phyloP scores from a whole-genome alignment of 306 rosid species.

The Vigna angularis region DNA sequence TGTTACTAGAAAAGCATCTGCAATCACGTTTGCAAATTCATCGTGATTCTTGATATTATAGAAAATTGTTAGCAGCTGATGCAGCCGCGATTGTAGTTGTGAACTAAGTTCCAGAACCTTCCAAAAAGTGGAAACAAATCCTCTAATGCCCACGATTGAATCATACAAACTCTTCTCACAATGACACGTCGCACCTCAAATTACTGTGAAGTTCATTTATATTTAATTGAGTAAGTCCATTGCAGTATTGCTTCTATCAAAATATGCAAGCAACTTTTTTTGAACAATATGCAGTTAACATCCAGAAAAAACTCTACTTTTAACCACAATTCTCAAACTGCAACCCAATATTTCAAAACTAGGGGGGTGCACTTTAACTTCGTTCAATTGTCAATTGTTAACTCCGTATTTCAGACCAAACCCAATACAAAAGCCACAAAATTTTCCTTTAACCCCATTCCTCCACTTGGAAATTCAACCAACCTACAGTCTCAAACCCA shows the following conservation, averaged over 20 bases:
- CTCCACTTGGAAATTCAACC: conserved; percentile 15
- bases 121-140: neutral
- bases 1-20: conserved; percentile 19
- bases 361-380: neutral
- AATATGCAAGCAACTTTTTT: neutral
- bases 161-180: neutral
- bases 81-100: neutral
- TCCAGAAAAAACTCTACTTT: neutral
- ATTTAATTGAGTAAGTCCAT: conserved; percentile 9
- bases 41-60: neutral
- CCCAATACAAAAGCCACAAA: conserved; percentile 19
- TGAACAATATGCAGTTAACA: neutral
- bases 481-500: conserved; percentile 37
- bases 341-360: conserved; percentile 18
- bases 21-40: neutral
- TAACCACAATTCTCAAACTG: conserved; percentile 13
- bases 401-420: neutral
- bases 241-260: neutral
- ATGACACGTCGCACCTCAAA: neutral
- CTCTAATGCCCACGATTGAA: conserved; percentile 11
- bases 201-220: conserved; percentile 4
- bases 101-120: neutral
- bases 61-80: neutral
- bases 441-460: neutral
- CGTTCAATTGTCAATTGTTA: neutral